These are phyloP conservation scores for Xylaria telfairii DNA, from an alignment of 495 filamentous ascomycete genomes.

Conservation along the genomic window DNA sequence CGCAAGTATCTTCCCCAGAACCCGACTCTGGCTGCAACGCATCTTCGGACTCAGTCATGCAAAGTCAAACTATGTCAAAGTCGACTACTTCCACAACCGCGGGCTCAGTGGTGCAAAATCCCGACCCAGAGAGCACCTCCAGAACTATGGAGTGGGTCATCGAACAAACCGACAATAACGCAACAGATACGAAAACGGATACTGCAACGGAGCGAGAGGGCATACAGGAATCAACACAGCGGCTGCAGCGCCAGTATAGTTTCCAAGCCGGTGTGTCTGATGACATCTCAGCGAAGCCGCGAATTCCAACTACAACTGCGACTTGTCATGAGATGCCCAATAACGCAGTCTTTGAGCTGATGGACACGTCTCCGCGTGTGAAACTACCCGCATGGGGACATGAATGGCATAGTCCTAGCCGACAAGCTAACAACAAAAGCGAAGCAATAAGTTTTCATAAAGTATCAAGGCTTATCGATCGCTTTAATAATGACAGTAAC, in stretches of 20 bases:
- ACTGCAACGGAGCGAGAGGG: background rate
- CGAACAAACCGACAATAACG: background rate
- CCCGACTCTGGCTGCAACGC: background rate
- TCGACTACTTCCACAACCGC: background rate
- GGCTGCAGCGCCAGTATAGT: conserved; percentile 22
- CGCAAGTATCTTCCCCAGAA: background rate
- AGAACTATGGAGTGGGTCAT: conserved; percentile 1
- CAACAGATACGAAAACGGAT: background rate
- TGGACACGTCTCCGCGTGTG: conserved; percentile 21
- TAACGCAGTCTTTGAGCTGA: conserved; percentile 12
- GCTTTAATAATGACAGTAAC: background rate
- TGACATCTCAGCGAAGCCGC: background rate
- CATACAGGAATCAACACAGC: background rate
- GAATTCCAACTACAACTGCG: background rate
- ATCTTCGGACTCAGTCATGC: background rate
- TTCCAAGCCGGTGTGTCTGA: conserved; percentile 11
- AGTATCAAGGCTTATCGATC: background rate
- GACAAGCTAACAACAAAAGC: background rate
- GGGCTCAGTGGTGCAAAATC: background rate
- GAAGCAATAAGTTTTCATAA: background rate
- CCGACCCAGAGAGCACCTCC: background rate
- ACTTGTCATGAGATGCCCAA: conserved; percentile 15
- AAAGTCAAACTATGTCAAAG: background rate
- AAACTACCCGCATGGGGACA: background rate
- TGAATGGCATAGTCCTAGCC: background rate